Evolutionary conservation across 352 stramenopile species (phyloP), one percentile per base, ranked within the genome.

Genomic region (Blastocystis sp.): DNA sequence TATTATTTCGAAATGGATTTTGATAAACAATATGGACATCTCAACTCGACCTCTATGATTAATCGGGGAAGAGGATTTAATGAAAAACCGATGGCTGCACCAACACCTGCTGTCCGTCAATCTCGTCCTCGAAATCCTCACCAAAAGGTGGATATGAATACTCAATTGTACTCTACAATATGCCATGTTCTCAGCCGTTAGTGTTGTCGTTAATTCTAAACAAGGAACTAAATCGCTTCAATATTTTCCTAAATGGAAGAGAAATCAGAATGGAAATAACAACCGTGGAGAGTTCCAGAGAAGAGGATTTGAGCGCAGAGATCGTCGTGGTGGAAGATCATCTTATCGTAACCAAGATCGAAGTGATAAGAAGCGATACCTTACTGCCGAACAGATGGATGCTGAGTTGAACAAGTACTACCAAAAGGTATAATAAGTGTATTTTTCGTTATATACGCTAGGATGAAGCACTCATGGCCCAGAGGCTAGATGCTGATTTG

Each of bases 11-110:
- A 37, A 64, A 80, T 80, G 70, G 70, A 80, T 64, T 80, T 80
- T 80, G 70, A 80, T 43, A 80, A 80, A 53, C 70, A 80, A 53
- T 80, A 61, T 80, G 70, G 70, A 62, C 34, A 50, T 64, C 9
- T 64, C 9, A 47, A 50, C 64, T 62, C 45, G 2, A 37, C 50
- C 6, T 53, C 70, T 26, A 39, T 80, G 34, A 18, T 64, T 29
- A 80, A 15, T 61, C 53, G 70, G 64, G 70, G 70, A 15, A 50
- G 70, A 61, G 70, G 70, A 3, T 80, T 80, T 43, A 80, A 41
- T 62, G 70, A 80, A 45, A 80, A 62, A n/a, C 70, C 70, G 9
- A 45, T 64, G 43, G 45, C 39, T 39, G 20, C 43, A 43, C 45
- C 11, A 18, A 34, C 45, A 26, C 23, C 70, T 80, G 13, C 50